Evolutionary conservation across 139 green algal genomes (phyloP), one percentile per base, ranked within the genome.

Genomic region (Mychonastes homosphaera): DNA sequence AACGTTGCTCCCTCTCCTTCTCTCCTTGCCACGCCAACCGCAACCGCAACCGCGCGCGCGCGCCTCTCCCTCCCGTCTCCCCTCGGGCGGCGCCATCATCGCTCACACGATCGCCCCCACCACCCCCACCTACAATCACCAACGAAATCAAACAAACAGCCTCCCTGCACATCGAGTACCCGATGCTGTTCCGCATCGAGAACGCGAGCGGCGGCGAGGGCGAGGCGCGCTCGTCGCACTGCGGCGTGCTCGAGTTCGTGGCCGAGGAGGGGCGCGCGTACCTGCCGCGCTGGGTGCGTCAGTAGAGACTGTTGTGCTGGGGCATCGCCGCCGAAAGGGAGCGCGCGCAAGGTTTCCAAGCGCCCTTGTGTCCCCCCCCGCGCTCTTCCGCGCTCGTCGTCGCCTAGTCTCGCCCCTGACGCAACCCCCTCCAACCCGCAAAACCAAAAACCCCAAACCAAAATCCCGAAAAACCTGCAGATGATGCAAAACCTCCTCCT

Each of bases 401-500:
- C 7, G 19, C 24, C 10, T 24, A 56, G 26, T 15, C 7, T 4
- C 28, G 6, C 47, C 46, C n/a, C 35, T 58, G 15, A 21, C 40
- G 21, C 32, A 7, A 38, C 19, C n/a, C 41, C 19, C 28, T 54
- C 18, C 33, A 46, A 55, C 6, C 38, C 40, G 28, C 30, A 27
- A n/a, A n/a, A n/a, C n/a, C n/a, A n/a, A n/a, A n/a, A n/a, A n/a
- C n/a, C n/a, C n/a, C n/a, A n/a, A n/a, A n/a, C n/a, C n/a, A n/a
- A n/a, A n/a, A n/a, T n/a, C n/a, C n/a, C n/a, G n/a, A n/a, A n/a
- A n/a, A n/a, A 19, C 44, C 13, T 65, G 53, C 79, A 92, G 82
- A 96, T 98, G 89, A 98, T 98, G 91, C 75, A 95, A 54, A 98
- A 98, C 67, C 56, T 98, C 63, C 55, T 92, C 32, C 63, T 98